Base-by-base conservation (phyloP, 805 yeast genomes). In the Candida adriatica region DNA sequence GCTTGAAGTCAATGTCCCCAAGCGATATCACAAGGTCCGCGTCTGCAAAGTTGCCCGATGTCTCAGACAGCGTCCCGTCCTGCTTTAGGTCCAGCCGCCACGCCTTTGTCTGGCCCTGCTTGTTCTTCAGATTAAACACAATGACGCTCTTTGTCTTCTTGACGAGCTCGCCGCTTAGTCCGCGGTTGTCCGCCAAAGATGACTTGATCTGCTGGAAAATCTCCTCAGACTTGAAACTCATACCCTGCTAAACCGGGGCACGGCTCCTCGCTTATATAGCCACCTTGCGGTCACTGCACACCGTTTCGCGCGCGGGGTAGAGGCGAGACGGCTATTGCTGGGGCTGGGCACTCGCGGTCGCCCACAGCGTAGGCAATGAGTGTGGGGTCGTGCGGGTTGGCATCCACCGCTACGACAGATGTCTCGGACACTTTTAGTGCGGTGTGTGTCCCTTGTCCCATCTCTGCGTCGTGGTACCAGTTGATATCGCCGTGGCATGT, bases 11-110 rank as follows among this genome's bases (percentile, higher is more conserved):
- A 35, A 70, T 68, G 50, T 84, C 95, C 38, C 61, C 63, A 45
- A 82, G 62, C 45, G 68, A 61, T 53, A 84, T 73, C 35, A 68
- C 75, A 45, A 84, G 76, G 46, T 84, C 94, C 13, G 75, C 62
- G 38, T 51, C 56, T 27, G 43, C 50, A 35, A 68, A 61, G 53
- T 73, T 70, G 33, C 64, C 56, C 18, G 66, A 68, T 26, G 65
- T 70, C 8, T 60, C 45, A 2, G 31, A 31, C 19, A 64, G 45
- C 11, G 46, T 51, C 30, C 87, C 88, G 9, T 60, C 59, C 25
- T 36, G 34, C 62, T 79, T 79, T 41, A 79, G 70, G 52, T 83
- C 88, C 37, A 83, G 61, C 33, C 61, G 48, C 88, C 88, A 83
- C 5, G 79, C 61, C 47, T 68, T 70, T 32, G 68, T 64, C 53